Conservation (phyloP, 805 yeast species). For the Priceomyces fermenticarens region DNA sequence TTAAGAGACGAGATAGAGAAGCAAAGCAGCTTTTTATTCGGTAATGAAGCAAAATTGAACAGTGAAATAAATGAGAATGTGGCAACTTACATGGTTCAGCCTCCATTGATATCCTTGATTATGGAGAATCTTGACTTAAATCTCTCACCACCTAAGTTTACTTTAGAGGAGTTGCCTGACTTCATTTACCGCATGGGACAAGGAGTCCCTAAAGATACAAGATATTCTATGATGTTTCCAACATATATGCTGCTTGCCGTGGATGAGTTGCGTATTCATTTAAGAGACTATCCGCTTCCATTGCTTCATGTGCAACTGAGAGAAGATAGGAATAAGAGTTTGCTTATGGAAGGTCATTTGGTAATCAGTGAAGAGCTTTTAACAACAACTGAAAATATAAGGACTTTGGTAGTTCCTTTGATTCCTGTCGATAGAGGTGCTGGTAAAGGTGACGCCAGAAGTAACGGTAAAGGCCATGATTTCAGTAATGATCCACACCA, state of each 20-base stretch:
- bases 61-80: conserved; percentile 22
- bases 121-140: conserved; percentile 25
- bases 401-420: conserved; percentile 58
- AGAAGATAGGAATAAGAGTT: conserved; percentile 16
- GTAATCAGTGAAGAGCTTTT: conserved; percentile 66
- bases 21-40: conserved; percentile 33
- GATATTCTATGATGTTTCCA: conserved; percentile 70
- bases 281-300: conserved; percentile 87
- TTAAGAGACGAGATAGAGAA: conserved; percentile 38
- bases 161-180: conserved; percentile 43
- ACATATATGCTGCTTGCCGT: conserved; percentile 52
- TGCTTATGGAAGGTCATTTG: conserved; percentile 56
- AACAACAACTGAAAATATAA: conserved; percentile 47
- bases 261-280: conserved; percentile 62
- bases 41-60: conserved; percentile 24
- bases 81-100: conserved; percentile 26
- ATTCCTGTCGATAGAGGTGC: not conserved
- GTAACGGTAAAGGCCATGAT: not conserved
- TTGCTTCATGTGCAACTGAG: conserved; percentile 65
- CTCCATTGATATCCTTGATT: conserved; percentile 34
- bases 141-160: conserved; percentile 26
- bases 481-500: conserved; percentile 30
- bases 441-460: not conserved
- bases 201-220: conserved; percentile 71
- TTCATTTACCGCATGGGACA: conserved; percentile 74